A percentile compares a stretch with the other conserved stretches of the same genome.
Evolutionary conservation across 495 filamentous ascomycete species (phyloP).

Genomic region (Acidomyces sp.): DNA sequence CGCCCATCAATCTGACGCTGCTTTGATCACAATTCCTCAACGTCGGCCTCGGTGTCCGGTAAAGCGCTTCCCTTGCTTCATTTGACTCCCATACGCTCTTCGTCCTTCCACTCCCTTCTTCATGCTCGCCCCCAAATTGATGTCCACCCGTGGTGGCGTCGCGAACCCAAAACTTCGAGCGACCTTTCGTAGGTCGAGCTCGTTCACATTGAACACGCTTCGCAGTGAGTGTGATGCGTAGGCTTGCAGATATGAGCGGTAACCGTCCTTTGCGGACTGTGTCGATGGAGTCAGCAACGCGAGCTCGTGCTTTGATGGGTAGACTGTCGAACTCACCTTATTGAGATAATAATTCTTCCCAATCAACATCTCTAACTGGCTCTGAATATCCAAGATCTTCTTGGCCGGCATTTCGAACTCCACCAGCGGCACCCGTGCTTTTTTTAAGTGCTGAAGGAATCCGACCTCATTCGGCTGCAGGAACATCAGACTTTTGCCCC

Average conservation of each 20-base stretch:
- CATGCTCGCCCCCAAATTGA: constrained; percentile 77
- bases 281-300: constrained; percentile 23
- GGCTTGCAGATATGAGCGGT: constrained; percentile 79
- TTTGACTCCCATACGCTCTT: constrained; percentile 69
- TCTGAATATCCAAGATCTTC: constrained; percentile 85
- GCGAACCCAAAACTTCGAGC: constrained; percentile 88
- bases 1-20: too few relatives aligned
- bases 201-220: constrained; percentile 84
- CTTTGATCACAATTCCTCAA: too few relatives aligned
- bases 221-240: constrained; percentile 86
- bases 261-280: constrained; percentile 54
- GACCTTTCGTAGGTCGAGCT: constrained; percentile 84
- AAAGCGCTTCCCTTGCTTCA: constrained; percentile 27
- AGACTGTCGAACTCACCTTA: constrained; percentile 39
- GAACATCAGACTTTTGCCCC: constrained; percentile 79
- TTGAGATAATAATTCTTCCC: constrained; percentile 93
- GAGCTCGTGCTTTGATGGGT: neutral
- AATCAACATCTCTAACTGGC: constrained; percentile 87
- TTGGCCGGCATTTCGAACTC: constrained; percentile 90
- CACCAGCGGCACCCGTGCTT: constrained; percentile 81
- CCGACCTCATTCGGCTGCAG: constrained; percentile 84
- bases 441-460: constrained; percentile 83
- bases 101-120: constrained; percentile 62
- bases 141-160: constrained; percentile 80
- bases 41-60: too few relatives aligned